Base-by-base conservation (phyloP, 768 basidiomycete genomes). In the Leccinum pellstonianum region DNA sequence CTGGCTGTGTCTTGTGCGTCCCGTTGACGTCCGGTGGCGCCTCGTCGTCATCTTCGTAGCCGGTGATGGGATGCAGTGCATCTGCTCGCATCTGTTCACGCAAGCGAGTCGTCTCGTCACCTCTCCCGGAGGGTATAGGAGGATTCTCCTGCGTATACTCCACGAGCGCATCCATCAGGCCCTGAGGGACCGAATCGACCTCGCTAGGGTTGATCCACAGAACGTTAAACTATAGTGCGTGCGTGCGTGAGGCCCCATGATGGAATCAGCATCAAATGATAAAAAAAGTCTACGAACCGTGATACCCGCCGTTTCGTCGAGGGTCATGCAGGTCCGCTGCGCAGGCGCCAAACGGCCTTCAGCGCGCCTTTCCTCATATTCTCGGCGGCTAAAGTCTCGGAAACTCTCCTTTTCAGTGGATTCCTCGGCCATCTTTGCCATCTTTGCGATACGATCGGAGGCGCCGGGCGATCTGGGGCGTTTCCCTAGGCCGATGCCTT, bases 361-460 rank as follows among this genome's bases (percentile, higher is more conserved):
- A 17, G 90, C 90, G 5, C 86, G 85, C 54, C 86, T 80, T 59
- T 90, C 88, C 67, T 90, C 86, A 68, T 90, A 93, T 61, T 90
- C 90, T 59, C 82, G 80, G 58, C 85, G 80, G 4, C 86, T 80
- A 49, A 90, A 83, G 66, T 88, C 86, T 49, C 91, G 83, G 72
- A 86, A 95, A 57, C 79, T 81, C 41, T 79, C 78, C 50, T 86
- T 82, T 19, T 75, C 41, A 10, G 10, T 76, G 56, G 78, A 75
- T 5, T 63, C 74, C 63, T 90, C 86, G 10, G 81, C 76, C 71
- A 81, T 78, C 70, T 77, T 87, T 0, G 86, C 87, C 80, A 90
- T 86, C 75, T 92, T 91, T 10, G 84, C 86, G 52, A 86, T 73
- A 48, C 88, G 81, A 58, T 88, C 87, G 9, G 83, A 76, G 12